phyloP scores from a whole-genome alignment of 257 asterid genomes.

The Vinca minor region DNA sequence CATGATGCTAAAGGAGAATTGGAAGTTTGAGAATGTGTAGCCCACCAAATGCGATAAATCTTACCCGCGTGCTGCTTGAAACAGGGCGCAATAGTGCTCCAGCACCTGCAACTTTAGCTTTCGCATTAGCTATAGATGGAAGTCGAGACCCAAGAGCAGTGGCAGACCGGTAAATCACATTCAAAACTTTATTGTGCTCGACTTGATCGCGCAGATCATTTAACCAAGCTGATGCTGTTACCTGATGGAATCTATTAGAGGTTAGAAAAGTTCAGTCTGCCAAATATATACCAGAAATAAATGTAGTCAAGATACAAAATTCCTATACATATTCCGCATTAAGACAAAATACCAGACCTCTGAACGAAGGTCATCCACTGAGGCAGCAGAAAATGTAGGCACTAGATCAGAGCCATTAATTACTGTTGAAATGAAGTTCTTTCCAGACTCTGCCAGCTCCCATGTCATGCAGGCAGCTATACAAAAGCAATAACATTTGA shows the following conservation, averaged over 20 bases:
- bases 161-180: slow-evolving; percentile 71
- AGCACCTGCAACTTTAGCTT: slow-evolving; percentile 80
- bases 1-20: not conserved
- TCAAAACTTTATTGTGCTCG: slow-evolving; percentile 57
- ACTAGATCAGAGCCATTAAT: slow-evolving; percentile 83
- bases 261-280: slow-evolving; percentile 9
- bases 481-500: slow-evolving; percentile 2
- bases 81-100: slow-evolving; percentile 87
- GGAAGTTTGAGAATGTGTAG: not conserved
- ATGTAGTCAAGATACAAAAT: not conserved
- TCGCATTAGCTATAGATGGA: slow-evolving; percentile 74
- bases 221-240: slow-evolving; percentile 80
- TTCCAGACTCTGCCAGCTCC: slow-evolving; percentile 85
- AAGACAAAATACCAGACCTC: slow-evolving; percentile 42
- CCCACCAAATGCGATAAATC: slow-evolving; percentile 5
- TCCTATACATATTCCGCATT: not conserved
- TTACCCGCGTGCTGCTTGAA: slow-evolving; percentile 75
- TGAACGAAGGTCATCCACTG: slow-evolving; percentile 71
- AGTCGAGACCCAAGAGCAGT: slow-evolving; percentile 75
- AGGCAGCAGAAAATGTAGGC: slow-evolving; percentile 75
- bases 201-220: slow-evolving; percentile 86
- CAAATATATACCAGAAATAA: not conserved
- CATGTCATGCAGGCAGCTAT: slow-evolving; percentile 86
- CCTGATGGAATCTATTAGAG: slow-evolving; percentile 31
- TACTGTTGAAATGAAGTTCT: slow-evolving; percentile 63